Percentiles rank a stretch among this genome's conserved stretches.
phyloP scores from a whole-genome alignment of 1,139 yeast species.

The Yamadazyma oceani region DNA sequence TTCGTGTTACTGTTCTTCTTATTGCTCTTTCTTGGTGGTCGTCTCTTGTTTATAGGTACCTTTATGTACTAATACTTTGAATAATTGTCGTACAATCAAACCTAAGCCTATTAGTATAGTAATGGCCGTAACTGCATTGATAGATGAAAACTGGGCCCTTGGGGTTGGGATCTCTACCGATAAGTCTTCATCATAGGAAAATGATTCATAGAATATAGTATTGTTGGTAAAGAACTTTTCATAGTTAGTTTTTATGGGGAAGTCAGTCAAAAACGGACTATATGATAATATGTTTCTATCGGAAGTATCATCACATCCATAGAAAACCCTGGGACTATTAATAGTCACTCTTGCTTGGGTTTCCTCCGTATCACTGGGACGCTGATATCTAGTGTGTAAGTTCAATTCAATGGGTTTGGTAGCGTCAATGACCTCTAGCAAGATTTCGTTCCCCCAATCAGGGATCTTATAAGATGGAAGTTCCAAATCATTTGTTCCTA shows the following conservation, averaged over 20 bases:
- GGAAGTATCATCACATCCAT: constrained; percentile 35
- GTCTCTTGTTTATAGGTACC: constrained; percentile 4
- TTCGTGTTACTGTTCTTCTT: background rate
- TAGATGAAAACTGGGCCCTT: constrained; percentile 10
- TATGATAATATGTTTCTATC: constrained; percentile 25
- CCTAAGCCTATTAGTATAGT: constrained; percentile 15
- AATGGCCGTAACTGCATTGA: constrained; percentile 14
- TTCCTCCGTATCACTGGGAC: constrained; percentile 21
- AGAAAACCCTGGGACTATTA: constrained; percentile 28
- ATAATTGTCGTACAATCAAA: constrained; percentile 14
- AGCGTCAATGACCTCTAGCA: constrained; percentile 26
- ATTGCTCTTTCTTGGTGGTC: constrained; percentile 1
- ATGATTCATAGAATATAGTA: constrained; percentile 41
- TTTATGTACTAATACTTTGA: background rate
- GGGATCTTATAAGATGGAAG: constrained; percentile 40
- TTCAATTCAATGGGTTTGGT: constrained; percentile 23
- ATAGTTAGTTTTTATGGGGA: constrained; percentile 34
- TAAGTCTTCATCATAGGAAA: constrained; percentile 5
- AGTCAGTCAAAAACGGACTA: constrained; percentile 40
- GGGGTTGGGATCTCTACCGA: constrained; percentile 14
- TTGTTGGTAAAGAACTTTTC: constrained; percentile 41
- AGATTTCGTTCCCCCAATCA: constrained; percentile 45
- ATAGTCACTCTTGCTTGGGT: constrained; percentile 8
- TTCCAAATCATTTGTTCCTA: constrained; percentile 41
- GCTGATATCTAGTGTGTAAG: constrained; percentile 42